Evolutionary conservation across 768 basidiomycete species (phyloP).

Genomic region (Lanmaoa rubissima): DNA sequence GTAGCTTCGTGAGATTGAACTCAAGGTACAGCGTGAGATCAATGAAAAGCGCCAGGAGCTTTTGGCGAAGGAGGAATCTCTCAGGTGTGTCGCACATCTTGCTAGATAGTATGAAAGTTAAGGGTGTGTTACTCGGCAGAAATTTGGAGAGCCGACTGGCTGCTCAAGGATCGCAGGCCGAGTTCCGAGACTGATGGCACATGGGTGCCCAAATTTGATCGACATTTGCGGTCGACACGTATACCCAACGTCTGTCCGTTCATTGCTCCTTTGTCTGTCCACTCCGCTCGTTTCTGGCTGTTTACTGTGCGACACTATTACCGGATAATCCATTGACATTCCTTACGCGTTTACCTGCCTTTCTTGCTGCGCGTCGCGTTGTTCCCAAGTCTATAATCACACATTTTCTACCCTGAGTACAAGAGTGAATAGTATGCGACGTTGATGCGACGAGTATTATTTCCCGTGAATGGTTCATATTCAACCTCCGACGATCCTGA

Average conservation of each 20-base stretch:
- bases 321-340: slow-evolving; percentile 39
- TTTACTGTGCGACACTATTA: slow-evolving; percentile 35
- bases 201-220: slow-evolving; percentile 21
- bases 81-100: slow-evolving; percentile 52
- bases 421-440: slow-evolving; percentile 8
- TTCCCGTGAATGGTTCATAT: slow-evolving; percentile 11
- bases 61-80: slow-evolving; percentile 93
- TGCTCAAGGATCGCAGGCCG: slow-evolving; percentile 80
- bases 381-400: slow-evolving; percentile 23
- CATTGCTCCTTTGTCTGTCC: slow-evolving; percentile 37
- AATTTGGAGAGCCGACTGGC: slow-evolving; percentile 90
- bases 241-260: slow-evolving; percentile 35
- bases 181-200: slow-evolving; percentile 64
- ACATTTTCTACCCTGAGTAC: slow-evolving; percentile 8
- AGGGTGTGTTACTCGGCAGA: slow-evolving; percentile 37
- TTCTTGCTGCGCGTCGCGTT: slow-evolving; percentile 28
- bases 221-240: slow-evolving; percentile 28
- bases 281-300: slow-evolving; percentile 33
- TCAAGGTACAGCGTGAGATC: slow-evolving; percentile 97
- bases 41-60: slow-evolving; percentile 97
- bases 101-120: not conserved
- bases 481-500: slow-evolving; percentile 30
- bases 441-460: not conserved
- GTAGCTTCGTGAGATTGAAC: slow-evolving; percentile 93
- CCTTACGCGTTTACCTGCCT: slow-evolving; percentile 30